Conservation (phyloP, 257 asterid genomes). For the Fraxinus pennsylvanica region DNA sequence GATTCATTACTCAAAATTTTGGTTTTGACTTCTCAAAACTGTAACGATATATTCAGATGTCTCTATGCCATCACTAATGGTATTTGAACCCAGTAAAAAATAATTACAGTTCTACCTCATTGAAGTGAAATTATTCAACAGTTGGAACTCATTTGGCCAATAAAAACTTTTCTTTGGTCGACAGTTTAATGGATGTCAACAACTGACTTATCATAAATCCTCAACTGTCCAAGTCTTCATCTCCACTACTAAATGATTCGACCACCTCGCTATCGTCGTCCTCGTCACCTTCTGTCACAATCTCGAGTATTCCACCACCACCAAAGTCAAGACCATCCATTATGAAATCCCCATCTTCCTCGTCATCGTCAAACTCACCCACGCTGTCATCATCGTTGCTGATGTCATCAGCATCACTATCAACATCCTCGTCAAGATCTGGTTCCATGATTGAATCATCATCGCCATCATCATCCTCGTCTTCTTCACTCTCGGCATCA, state of each 20-base stretch:
- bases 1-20: background rate
- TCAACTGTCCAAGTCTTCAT: constrained; percentile 43
- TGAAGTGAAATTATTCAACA: background rate
- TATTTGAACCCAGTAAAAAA: constrained; percentile 12
- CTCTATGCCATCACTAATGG: constrained; percentile 8
- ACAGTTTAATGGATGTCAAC: background rate
- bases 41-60: background rate
- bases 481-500: constrained; percentile 90
- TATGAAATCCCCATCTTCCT: constrained; percentile 73
- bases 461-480: constrained; percentile 78
- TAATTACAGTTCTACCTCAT: constrained; percentile 35
- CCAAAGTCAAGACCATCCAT: constrained; percentile 62
- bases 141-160: background rate
- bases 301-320: constrained; percentile 67
- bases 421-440: constrained; percentile 66
- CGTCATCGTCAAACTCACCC: constrained; percentile 75
- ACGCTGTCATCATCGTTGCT: constrained; percentile 63
- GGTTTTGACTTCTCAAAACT: background rate
- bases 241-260: constrained; percentile 73
- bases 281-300: constrained; percentile 67
- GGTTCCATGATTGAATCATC: constrained; percentile 65
- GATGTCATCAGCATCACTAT: constrained; percentile 70
- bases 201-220: constrained; percentile 8
- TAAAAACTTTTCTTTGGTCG: background rate
- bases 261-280: constrained; percentile 68